These are phyloP conservation scores for Lithospermum erythrorhizon DNA, from an alignment of 257 asterid genomes.

Conservation along the genomic window DNA sequence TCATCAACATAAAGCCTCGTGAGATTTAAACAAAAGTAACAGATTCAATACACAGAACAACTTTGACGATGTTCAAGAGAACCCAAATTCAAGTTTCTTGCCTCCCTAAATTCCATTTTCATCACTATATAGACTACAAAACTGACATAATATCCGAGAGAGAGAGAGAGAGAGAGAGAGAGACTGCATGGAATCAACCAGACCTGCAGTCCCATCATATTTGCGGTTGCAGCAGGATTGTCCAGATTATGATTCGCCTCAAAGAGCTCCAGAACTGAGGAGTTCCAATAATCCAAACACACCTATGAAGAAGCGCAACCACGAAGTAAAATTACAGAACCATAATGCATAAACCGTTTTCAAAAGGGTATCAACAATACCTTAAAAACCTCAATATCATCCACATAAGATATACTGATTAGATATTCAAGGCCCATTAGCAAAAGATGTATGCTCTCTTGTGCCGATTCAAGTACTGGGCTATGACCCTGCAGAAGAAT, in stretches of 20 bases:
- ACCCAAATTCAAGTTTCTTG: not conserved
- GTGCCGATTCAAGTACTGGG: constrained; percentile 68
- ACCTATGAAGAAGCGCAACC: constrained; percentile 37
- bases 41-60: not conserved
- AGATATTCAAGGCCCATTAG: constrained; percentile 86
- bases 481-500: constrained; percentile 63
- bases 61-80: not conserved
- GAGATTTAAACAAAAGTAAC: not conserved
- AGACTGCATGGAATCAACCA: not conserved
- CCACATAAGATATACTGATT: constrained; percentile 81
- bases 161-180: not conserved
- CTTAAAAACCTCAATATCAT: constrained; percentile 98
- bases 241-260: constrained; percentile 79
- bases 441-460: constrained; percentile 59
- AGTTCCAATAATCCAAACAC: constrained; percentile 97
- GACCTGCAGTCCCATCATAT: constrained; percentile 87
- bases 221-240: constrained; percentile 50
- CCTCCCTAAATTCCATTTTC: not conserved
- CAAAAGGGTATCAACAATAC: constrained; percentile 21
- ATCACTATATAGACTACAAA: not conserved
- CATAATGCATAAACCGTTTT: too few species aligned
- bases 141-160: not conserved
- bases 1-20: not conserved
- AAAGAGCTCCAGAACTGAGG: constrained; percentile 74
- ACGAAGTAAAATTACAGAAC: not conserved